Base-by-base conservation (phyloP, 1,284 basidiomycete species). In the Xerocomus amazonicus region DNA sequence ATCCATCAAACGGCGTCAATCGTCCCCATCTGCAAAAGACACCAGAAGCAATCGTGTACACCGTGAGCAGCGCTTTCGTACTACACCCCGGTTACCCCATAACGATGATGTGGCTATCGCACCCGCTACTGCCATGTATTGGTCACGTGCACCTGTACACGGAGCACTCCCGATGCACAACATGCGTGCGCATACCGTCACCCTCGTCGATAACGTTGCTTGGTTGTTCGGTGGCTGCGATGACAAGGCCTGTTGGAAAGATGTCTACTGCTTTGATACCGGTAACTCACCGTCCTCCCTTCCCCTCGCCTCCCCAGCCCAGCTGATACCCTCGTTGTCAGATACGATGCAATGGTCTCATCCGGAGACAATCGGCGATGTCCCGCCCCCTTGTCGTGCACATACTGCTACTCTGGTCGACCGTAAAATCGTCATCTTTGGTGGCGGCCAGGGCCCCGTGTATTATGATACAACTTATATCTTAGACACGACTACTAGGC, bases 141-240 rank as follows among this genome's bases (percentile, higher is more conserved):
- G 91, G 87, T 90, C 87, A 56, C 78, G 79, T 47, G 85, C 90
- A 2, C 88, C 92, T 0, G 84, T 88, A 7, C 88, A 90, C 63
- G 92, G 92, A 1, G 58, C 71, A 1, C 68, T 92, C 40, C 92
- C 92, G 2, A 77, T 75, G 56, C 82, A 85, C 55, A 80, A 81
- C 9, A 81, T 94, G 70, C 81, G 92, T 4, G 90, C 92, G 2
- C 92, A 95, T 65, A 91, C 81, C 8, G 85, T 87, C 41, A 94
- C 87, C 1, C 73, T 96, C 33, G 84, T 93, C 19, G 91, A 92
- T 52, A 81, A 84, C 48, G 72, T 81, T 23, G 87, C 89, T 1
- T 97, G 92, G 90, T 62, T 96, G 29, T 87, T 96, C 60, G 93
- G 93, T 6, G 93, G 93, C 1, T 91, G 90, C 55, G 92, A 95